Percentiles rank a stretch among this genome's conserved stretches.
These are phyloP conservation scores for Saccharomycopsis capsularis DNA, from an alignment of 805 yeast species.

Conservation along the genomic window DNA sequence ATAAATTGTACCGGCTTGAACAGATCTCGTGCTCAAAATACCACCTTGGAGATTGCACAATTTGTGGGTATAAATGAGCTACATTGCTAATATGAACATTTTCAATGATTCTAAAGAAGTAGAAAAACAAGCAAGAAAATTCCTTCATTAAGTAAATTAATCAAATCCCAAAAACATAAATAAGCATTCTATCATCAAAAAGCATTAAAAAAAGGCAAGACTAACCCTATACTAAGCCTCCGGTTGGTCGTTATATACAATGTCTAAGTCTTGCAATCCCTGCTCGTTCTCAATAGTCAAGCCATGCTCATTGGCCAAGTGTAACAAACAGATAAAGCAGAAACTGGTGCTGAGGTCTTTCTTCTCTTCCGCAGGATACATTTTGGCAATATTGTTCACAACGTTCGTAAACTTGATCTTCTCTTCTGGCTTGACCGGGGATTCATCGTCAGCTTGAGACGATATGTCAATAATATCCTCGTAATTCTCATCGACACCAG, in stretches of 20 bases:
- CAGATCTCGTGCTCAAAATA: too few relatives aligned
- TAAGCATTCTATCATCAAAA: too few relatives aligned
- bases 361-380: conserved; percentile 50
- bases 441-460: conserved; percentile 6
- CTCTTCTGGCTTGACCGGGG: conserved; percentile 6
- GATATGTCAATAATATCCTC: conserved; percentile 21
- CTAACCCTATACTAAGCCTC: too few relatives aligned
- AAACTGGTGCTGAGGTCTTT: conserved; percentile 77
- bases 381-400: conserved; percentile 40
- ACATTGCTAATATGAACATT: too few relatives aligned
- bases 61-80: too few relatives aligned
- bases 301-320: conserved; percentile 82
- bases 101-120: too few relatives aligned
- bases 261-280: conserved; percentile 17
- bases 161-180: too few relatives aligned
- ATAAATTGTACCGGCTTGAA: too few relatives aligned
- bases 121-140: too few relatives aligned
- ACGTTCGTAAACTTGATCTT: conserved; percentile 38
- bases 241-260: conserved; percentile 12
- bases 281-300: conserved; percentile 43
- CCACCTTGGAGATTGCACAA: too few relatives aligned
- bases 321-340: conserved; percentile 76
- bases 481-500: conserved; percentile 10
- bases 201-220: too few relatives aligned
- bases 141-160: too few relatives aligned